phyloP scores from a whole-genome alignment of 768 basidiomycete genomes.

The Lanmaoa rubissima region DNA sequence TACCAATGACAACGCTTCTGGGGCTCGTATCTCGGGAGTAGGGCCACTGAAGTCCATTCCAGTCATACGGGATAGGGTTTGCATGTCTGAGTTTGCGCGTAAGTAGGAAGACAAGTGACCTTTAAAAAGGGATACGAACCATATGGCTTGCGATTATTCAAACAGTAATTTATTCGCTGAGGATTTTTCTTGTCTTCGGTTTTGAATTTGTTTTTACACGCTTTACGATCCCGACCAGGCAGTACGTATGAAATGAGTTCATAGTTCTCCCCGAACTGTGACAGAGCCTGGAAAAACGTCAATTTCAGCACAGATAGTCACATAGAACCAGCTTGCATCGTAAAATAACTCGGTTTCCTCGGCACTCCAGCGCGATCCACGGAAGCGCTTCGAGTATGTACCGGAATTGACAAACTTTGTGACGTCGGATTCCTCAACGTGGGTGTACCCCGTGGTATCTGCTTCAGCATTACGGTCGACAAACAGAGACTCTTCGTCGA shows the following conservation, averaged over 20 bases:
- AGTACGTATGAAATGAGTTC: conserved; percentile 86
- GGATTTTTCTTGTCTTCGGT: conserved; percentile 82
- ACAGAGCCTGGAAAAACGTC: conserved; percentile 60
- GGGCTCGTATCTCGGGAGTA: conserved; percentile 61
- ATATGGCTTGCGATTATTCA: conserved; percentile 75
- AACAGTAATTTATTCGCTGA: conserved; percentile 67
- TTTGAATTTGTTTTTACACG: conserved; percentile 93
- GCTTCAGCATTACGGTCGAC: conserved; percentile 70
- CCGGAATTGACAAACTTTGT: conserved; percentile 84
- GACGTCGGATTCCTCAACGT: conserved; percentile 78
- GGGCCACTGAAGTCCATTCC: conserved; percentile 86
- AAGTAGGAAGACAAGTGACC: background rate
- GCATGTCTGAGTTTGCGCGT: conserved; percentile 52
- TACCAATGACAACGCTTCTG: conserved; percentile 34
- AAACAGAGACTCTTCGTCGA: conserved; percentile 82
- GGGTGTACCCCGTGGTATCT: conserved; percentile 70
- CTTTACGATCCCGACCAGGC: conserved; percentile 81
- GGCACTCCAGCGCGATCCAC: conserved; percentile 86
- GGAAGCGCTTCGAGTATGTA: conserved; percentile 75
- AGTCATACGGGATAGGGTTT: conserved; percentile 72
- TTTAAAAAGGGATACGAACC: conserved; percentile 43
- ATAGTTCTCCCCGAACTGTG: conserved; percentile 90
- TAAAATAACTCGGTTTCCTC: conserved; percentile 89
- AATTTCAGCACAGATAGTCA: background rate
- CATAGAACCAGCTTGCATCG: conserved; percentile 50